These are phyloP conservation scores for Chaetomium olivaceum DNA, from an alignment of 2,329 filamentous ascomycete genomes.

Conservation along the genomic window DNA sequence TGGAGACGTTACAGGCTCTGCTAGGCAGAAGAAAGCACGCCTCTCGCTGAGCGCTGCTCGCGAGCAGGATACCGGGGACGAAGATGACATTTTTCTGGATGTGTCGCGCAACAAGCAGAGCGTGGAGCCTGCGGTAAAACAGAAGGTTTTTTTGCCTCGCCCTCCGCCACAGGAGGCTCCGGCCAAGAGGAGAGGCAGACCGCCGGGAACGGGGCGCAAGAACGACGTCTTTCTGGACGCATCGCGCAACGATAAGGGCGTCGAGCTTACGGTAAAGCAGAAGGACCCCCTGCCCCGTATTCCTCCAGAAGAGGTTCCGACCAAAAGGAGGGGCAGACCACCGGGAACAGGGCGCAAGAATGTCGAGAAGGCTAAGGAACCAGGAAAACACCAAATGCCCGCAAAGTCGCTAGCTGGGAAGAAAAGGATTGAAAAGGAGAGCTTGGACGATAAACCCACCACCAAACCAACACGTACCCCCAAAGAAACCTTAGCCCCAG, in stretches of 20 bases:
- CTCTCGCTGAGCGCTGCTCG: constrained; percentile 20
- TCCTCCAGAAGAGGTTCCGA: background rate
- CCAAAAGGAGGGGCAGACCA: background rate
- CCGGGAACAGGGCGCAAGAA: background rate
- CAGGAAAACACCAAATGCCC: background rate
- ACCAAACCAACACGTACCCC: background rate
- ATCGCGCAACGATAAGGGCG: too few relatives aligned
- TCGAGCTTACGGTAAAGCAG: too few relatives aligned
- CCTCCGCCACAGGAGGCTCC: background rate
- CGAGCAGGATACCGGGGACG: constrained; percentile 30
- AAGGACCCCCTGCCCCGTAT: too few relatives aligned
- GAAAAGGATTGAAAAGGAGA: background rate
- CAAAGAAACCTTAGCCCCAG: background rate
- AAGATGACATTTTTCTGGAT: constrained; percentile 39
- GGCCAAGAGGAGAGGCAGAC: background rate
- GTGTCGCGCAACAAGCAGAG: background rate
- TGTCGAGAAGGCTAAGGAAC: background rate
- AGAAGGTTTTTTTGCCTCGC: constrained; percentile 18
- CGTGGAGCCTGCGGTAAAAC: background rate
- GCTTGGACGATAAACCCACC: background rate
- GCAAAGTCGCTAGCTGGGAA: background rate
- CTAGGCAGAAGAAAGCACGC: constrained; percentile 24
- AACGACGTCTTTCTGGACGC: too few relatives aligned
- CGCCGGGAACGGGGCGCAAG: background rate
- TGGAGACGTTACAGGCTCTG: constrained; percentile 13